Percentiles rank a stretch among this genome's conserved stretches.
Conservation (phyloP, 306 rosid species). For the Arachis hypogaea region DNA sequence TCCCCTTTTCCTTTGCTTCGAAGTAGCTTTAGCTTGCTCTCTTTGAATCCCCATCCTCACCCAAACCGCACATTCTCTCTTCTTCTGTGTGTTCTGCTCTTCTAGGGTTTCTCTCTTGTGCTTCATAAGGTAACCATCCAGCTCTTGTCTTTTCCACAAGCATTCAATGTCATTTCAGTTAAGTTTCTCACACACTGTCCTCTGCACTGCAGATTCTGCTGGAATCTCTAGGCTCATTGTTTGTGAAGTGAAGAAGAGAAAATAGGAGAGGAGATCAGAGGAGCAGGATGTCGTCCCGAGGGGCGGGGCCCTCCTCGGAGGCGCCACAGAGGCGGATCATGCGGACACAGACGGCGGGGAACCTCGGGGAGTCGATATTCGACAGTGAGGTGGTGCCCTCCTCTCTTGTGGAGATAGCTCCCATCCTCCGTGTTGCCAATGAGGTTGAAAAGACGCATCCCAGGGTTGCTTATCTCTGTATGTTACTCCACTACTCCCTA, state of each 20-base stretch:
- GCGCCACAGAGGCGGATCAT: conserved; percentile 66
- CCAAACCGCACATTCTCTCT: not conserved
- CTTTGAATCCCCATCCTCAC: conserved; percentile 9
- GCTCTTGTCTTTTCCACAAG: not conserved
- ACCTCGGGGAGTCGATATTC: conserved; percentile 77
- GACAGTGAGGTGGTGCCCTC: conserved; percentile 98
- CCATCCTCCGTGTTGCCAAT: conserved; percentile 96
- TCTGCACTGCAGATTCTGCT: not conserved
- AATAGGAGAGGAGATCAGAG: not conserved
- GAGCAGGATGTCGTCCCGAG: conserved; percentile 58
- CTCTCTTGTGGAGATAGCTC: conserved; percentile 85
- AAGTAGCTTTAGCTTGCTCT: conserved; percentile 55
- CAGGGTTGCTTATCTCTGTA: conserved; percentile 97
- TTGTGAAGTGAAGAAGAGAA: not conserved
- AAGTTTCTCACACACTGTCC: not conserved
- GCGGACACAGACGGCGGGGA: conserved; percentile 93
- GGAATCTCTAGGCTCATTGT: not conserved
- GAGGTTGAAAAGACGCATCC: conserved; percentile 92
- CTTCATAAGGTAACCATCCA: not conserved
- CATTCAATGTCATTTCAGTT: not conserved
- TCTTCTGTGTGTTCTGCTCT: conserved; percentile 28
- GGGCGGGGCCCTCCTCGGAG: conserved; percentile 62
- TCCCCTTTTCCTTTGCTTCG: conserved; percentile 32
- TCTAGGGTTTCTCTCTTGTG: conserved; percentile 52
- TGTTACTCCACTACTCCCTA: conserved; percentile 27